Base-by-base conservation (phyloP, 2,329 filamentous ascomycete species). In the Fusarium redolens region DNA sequence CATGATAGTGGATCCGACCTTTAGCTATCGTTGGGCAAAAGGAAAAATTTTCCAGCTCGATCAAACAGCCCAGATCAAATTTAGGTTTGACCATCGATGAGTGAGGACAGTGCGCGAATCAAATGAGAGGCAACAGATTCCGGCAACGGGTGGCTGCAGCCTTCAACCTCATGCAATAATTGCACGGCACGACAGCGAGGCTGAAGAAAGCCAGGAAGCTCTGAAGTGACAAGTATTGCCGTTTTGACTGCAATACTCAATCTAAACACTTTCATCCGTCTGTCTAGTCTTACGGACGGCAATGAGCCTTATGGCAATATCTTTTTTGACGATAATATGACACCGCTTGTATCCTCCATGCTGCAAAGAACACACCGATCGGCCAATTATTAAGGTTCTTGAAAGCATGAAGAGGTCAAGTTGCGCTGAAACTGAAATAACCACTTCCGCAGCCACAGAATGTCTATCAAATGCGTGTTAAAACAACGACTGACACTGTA, bases 81-180 rank as follows among this genome's bases (percentile, higher is more conserved):
- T 62, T 48, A 56, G 63, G 52, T 54, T 62, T 55, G 59, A 51
- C 55, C 20, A 37, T 56, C 38, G 56, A 61, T 35, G 40, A 45
- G n/a, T 22, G 18, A 40, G 55, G 41, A 74, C 74, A 75, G 75
- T 78, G 74, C 67, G 66, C 35, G 14, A 18, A 48, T 43, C 48
- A 37, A 28, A 52, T n/a, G 18, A 31, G 51, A 38, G 48, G 61
- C 15, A 38, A 31, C 18, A 44, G 30, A 37, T 18, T 25, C 9
- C 38, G 17, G 18, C 37, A 40, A 33, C 58, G 55, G 68, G 61
- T 69, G 68, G 68, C 67, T 63, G 57, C 30, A 57, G 52, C 45
- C 25, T 61, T 51, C 9, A 51, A 45, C 44, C 33, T 40, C 22
- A 17, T 38, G 50, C 18, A 40, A 28, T n/a, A 54, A 28, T 28